phyloP scores from a whole-genome alignment of 768 basidiomycete genomes.

The Ramaria sp. region DNA sequence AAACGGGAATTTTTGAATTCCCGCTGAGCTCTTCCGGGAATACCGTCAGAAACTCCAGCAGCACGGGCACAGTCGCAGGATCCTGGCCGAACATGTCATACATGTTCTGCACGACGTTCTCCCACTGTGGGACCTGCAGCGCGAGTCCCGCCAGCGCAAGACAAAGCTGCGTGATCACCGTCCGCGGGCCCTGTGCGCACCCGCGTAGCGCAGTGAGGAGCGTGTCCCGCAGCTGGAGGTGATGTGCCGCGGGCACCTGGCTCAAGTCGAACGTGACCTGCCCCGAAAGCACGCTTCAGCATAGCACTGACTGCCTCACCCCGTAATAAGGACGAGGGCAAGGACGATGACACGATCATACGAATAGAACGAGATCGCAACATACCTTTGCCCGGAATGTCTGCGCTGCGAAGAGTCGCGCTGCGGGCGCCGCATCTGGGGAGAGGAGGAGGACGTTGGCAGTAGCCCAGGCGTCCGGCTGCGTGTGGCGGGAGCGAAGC shows the following conservation, averaged over 20 bases:
- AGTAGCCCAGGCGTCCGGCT: conserved; percentile 95
- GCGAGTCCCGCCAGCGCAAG: conserved; percentile 86
- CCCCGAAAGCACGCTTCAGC: conserved; percentile 13
- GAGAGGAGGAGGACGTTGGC: conserved; percentile 86
- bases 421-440: conserved; percentile 64
- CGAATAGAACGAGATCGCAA: neutral
- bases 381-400: conserved; percentile 90
- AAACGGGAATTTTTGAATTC: conserved; percentile 81
- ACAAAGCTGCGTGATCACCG: conserved; percentile 81
- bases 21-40: conserved; percentile 81
- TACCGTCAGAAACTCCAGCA: conserved; percentile 83
- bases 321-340: neutral
- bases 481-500: conserved; percentile 38
- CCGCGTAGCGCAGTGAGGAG: conserved; percentile 64
- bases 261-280: conserved; percentile 93
- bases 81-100: conserved; percentile 80
- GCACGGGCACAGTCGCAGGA: conserved; percentile 68
- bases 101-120: conserved; percentile 67
- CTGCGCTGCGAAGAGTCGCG: conserved; percentile 92
- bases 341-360: neutral
- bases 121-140: conserved; percentile 81
- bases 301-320: neutral
- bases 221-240: conserved; percentile 78
- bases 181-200: conserved; percentile 68
- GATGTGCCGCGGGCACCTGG: conserved; percentile 68